Percentiles rank a stretch among this genome's conserved stretches.
Conservation (phyloP, 2,329 filamentous ascomycete genomes). For the Colletotrichum tropicale region DNA sequence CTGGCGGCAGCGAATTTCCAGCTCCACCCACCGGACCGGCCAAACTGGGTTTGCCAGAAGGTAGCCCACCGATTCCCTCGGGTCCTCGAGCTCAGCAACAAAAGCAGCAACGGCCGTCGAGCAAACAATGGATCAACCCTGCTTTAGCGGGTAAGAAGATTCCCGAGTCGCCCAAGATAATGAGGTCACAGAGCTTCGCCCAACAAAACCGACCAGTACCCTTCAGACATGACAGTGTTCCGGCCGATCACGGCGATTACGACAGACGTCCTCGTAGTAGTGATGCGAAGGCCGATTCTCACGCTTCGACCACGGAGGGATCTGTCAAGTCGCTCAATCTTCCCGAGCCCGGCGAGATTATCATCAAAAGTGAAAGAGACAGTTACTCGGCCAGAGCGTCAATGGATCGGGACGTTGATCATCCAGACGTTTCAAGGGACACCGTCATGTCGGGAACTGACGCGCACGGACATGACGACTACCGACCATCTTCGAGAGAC, state of each 20-base stretch:
- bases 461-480: neutral
- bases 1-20: conserved; percentile 38
- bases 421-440: conserved; percentile 6
- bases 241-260: conserved; percentile 42
- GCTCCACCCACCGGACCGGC: conserved; percentile 45
- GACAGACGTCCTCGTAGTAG: conserved; percentile 57
- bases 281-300: conserved; percentile 52
- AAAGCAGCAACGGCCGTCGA: conserved; percentile 52
- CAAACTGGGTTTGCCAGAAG: conserved; percentile 45
- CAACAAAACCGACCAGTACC: conserved; percentile 43
- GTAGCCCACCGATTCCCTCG: conserved; percentile 54
- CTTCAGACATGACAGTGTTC: conserved; percentile 39
- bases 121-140: conserved; percentile 66
- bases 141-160: conserved; percentile 48
- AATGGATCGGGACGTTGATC: conserved; percentile 16
- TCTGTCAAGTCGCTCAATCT: conserved; percentile 44
- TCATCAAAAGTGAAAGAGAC: conserved; percentile 43
- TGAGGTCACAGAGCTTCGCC: conserved; percentile 54
- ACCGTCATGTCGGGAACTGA: conserved; percentile 10
- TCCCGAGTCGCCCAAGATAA: conserved; percentile 57
- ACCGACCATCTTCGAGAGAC: neutral
- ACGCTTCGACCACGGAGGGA: conserved; percentile 34
- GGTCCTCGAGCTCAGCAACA: conserved; percentile 59
- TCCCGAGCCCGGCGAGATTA: conserved; percentile 53
- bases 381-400: conserved; percentile 33